These are phyloP conservation scores for Chernovozyma aurita DNA, from an alignment of 1,139 yeast species.

Conservation along the genomic window DNA sequence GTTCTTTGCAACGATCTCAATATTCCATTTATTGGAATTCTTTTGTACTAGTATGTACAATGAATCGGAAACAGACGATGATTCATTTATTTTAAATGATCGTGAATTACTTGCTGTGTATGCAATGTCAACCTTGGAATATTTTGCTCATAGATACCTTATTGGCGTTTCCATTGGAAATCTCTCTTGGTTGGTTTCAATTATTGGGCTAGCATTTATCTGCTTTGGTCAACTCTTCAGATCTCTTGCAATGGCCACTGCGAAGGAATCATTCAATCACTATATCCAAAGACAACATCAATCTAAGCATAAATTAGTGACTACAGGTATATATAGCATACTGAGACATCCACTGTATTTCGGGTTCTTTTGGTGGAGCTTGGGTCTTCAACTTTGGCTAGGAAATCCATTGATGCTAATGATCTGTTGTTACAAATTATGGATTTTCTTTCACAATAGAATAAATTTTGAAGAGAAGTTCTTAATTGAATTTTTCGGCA, in stretches of 20 bases:
- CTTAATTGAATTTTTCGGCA: conserved; percentile 65
- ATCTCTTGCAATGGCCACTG: conserved; percentile 80
- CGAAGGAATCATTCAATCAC: conserved; percentile 86
- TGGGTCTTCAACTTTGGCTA: conserved; percentile 74
- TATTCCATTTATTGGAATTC: conserved; percentile 81
- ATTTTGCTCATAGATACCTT: conserved; percentile 6
- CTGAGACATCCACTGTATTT: conserved; percentile 87
- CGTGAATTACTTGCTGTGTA: conserved; percentile 69
- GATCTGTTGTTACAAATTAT: conserved; percentile 37
- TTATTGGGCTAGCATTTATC: conserved; percentile 43
- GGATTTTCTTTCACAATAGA: conserved; percentile 64
- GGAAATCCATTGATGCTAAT: conserved; percentile 40
- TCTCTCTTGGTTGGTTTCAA: not conserved
- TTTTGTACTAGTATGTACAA: conserved; percentile 73
- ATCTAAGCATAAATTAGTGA: conserved; percentile 60
- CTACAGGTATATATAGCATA: conserved; percentile 62
- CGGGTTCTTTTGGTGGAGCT: conserved; percentile 92
- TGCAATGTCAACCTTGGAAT: conserved; percentile 24
- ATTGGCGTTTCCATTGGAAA: not conserved
- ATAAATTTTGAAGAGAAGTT: conserved; percentile 67
- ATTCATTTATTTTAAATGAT: conserved; percentile 76
- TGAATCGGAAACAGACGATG: conserved; percentile 57
- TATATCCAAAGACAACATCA: conserved; percentile 53
- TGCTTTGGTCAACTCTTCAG: conserved; percentile 64
- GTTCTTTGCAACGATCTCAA: conserved; percentile 49